A percentile compares a stretch with the other conserved stretches of the same genome.
phyloP scores from a whole-genome alignment of 2,329 filamentous ascomycete genomes.

The Monilinia fructigena region DNA sequence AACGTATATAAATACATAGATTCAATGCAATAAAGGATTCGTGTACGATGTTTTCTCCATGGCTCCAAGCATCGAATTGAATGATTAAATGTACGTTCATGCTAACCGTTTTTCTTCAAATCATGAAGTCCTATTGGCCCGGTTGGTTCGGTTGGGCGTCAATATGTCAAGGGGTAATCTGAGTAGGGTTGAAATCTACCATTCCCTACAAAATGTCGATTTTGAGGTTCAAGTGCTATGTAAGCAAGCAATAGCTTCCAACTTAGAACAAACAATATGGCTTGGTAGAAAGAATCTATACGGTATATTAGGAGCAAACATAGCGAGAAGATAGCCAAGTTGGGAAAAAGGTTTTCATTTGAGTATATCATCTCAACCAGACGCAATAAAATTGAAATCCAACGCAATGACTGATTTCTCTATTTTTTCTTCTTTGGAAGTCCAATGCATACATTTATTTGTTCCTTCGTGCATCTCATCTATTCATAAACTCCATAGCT shows the following conservation, averaged over 20 bases:
- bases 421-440: not conserved
- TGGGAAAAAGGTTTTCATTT: not conserved
- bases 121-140: too few relatives aligned
- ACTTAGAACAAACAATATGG: too few relatives aligned
- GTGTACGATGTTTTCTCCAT: not conserved
- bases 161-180: not conserved
- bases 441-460: slow-evolving; percentile 1
- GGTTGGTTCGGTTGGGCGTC: too few relatives aligned
- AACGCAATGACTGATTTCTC: not conserved
- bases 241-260: not conserved
- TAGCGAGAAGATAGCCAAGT: not conserved
- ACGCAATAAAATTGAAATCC: slow-evolving; percentile 1
- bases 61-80: not conserved
- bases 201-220: not conserved
- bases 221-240: not conserved
- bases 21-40: not conserved
- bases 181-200: not conserved
- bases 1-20: not conserved
- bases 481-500: slow-evolving; percentile 12
- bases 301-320: not conserved
- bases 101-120: too few relatives aligned
- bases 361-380: not conserved
- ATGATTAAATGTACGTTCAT: too few relatives aligned
- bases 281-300: not conserved
- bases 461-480: slow-evolving; percentile 1